Evolutionary conservation across 2,329 filamentous ascomycete species (phyloP).

Genomic region (Xylariaceae sp.): DNA sequence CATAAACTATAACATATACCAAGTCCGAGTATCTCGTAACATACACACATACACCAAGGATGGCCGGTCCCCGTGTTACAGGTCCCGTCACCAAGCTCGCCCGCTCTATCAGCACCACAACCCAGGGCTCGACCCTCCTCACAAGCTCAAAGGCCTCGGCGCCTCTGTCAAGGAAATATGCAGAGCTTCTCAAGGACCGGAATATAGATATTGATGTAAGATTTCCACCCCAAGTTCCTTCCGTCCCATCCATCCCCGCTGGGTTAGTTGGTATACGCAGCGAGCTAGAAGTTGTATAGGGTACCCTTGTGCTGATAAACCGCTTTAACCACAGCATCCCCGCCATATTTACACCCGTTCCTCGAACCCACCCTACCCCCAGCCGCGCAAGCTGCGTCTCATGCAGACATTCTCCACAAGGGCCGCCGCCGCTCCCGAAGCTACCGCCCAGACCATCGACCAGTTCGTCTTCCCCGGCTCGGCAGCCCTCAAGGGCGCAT

Average conservation of each 20-base stretch:
- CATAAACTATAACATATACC: too few species aligned
- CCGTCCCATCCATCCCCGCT: too few species aligned
- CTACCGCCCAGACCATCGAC: conserved; percentile 42
- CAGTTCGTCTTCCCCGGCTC: conserved; percentile 47
- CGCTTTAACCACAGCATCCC: too few species aligned
- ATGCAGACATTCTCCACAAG: conserved; percentile 59
- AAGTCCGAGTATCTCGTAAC: not conserved
- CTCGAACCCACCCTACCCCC: conserved; percentile 33
- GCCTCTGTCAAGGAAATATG: conserved; percentile 31
- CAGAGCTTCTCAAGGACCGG: conserved; percentile 32
- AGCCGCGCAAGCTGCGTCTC: conserved; percentile 45
- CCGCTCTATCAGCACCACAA: conserved; percentile 29
- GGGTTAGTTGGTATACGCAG: too few species aligned
- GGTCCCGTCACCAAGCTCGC: conserved; percentile 28
- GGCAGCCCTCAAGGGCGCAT: conserved; percentile 26
- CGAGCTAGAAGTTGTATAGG: too few species aligned
- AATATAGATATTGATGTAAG: conserved; percentile 31
- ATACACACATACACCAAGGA: conserved; percentile 10
- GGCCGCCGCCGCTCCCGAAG: conserved; percentile 33
- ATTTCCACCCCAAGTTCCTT: not conserved
- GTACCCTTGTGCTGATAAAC: too few species aligned
- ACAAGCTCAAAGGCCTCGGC: conserved; percentile 25
- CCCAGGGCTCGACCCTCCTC: conserved; percentile 25
- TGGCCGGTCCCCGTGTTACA: conserved; percentile 30
- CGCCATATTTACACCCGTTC: conserved; percentile 30